phyloP scores from a whole-genome alignment of 305 asterid species.

The Fraxinus sp. region DNA sequence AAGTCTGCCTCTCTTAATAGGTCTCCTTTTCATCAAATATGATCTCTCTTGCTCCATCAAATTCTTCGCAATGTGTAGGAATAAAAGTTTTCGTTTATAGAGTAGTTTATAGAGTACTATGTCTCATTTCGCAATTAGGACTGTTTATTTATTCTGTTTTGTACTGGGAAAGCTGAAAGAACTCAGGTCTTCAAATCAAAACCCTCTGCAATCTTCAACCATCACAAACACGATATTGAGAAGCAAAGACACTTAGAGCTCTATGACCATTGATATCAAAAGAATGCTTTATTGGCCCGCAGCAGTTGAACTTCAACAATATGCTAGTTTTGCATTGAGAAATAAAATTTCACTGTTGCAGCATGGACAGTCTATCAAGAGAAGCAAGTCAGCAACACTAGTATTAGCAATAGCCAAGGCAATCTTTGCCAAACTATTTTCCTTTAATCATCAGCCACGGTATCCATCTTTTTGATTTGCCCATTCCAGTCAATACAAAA shows the following conservation, averaged over 20 bases:
- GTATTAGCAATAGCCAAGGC: background rate
- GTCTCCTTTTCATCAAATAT: background rate
- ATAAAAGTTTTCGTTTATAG: background rate
- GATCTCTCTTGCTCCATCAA: background rate
- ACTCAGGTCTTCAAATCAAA: background rate
- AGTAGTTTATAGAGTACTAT: background rate
- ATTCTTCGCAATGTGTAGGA: background rate
- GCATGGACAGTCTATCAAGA: background rate
- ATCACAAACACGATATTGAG: background rate
- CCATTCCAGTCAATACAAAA: background rate
- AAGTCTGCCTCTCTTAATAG: background rate
- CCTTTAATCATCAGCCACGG: background rate
- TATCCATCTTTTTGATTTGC: background rate
- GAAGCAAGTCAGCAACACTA: background rate
- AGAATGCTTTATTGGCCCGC: background rate
- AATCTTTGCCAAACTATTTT: background rate
- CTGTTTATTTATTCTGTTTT: background rate
- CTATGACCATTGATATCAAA: background rate
- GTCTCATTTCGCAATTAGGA: background rate
- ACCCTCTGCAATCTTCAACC: background rate
- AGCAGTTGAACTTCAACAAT: background rate
- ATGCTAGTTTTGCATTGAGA: background rate
- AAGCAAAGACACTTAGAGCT: background rate
- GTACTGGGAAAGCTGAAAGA: background rate
- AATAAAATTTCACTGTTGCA: background rate